These are phyloP conservation scores for Angomonas deanei DNA, from an alignment of 208 protist species.

Conservation along the genomic window DNA sequence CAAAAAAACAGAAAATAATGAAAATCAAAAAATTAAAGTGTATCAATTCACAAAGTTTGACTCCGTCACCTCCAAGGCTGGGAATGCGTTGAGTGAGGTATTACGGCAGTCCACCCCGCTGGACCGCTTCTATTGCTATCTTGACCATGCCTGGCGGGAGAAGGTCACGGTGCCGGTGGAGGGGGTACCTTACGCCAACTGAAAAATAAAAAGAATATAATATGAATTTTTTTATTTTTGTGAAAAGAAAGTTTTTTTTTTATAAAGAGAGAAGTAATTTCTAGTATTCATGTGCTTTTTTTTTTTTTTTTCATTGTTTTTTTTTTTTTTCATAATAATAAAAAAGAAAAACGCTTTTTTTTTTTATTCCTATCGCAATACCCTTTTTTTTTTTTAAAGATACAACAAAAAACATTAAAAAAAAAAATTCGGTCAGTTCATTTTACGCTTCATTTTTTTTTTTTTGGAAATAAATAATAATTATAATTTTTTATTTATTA, in stretches of 20 bases:
- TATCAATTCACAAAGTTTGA: conserved; percentile 82
- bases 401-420: background rate
- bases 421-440: background rate
- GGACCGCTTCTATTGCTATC: conserved; percentile 73
- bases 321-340: background rate
- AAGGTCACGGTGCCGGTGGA: conserved; percentile 45
- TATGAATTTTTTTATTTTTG: background rate
- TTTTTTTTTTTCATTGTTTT: conserved; percentile 1
- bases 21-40: conserved; percentile 25
- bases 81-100: conserved; percentile 23
- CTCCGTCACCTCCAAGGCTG: conserved; percentile 34
- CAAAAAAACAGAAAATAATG: background rate
- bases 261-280: background rate
- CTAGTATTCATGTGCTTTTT: too few species aligned
- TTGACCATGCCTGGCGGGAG: conserved; percentile 83
- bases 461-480: conserved; percentile 6
- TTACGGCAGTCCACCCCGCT: conserved; percentile 56
- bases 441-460: conserved; percentile 7
- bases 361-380: conserved; percentile 8
- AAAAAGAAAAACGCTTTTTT: too few species aligned
- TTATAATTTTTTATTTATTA: conserved; percentile 13
- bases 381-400: conserved; percentile 5
- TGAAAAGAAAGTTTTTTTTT: background rate
- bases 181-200: conserved; percentile 41
- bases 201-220: background rate